Conservation (phyloP, 2,329 filamentous ascomycete species). For the Hortaea sp. region DNA sequence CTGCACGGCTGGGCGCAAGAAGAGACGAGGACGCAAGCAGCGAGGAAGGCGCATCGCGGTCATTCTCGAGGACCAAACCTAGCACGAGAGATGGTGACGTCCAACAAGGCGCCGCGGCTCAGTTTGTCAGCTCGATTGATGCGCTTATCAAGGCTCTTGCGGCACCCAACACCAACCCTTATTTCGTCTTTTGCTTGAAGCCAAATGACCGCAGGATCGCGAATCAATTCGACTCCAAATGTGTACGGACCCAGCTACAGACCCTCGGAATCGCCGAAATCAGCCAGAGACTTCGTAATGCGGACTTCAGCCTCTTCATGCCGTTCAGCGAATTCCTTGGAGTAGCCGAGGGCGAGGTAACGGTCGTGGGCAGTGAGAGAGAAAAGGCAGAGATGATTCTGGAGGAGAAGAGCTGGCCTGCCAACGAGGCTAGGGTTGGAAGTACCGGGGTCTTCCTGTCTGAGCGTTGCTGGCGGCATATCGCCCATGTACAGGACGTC, state of each 20-base stretch:
- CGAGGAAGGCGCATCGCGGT: slow-evolving; percentile 22
- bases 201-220: slow-evolving; percentile 94
- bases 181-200: slow-evolving; percentile 95
- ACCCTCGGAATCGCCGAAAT: slow-evolving; percentile 96
- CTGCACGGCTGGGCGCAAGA: slow-evolving; percentile 34
- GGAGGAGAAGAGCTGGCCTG: slow-evolving; percentile 84
- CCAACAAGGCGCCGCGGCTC: slow-evolving; percentile 81
- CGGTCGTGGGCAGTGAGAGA: slow-evolving; percentile 80
- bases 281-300: slow-evolving; percentile 81
- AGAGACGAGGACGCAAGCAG: slow-evolving; percentile 35
- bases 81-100: slow-evolving; percentile 25
- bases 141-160: slow-evolving; percentile 83
- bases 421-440: slow-evolving; percentile 81
- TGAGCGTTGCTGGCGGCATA: slow-evolving; percentile 88
- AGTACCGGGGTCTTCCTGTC: slow-evolving; percentile 92
- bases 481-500: slow-evolving; percentile 62
- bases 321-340: slow-evolving; percentile 94
- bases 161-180: slow-evolving; percentile 75
- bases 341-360: slow-evolving; percentile 70
- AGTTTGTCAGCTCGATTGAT: slow-evolving; percentile 81
- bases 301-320: slow-evolving; percentile 91
- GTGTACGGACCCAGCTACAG: slow-evolving; percentile 86
- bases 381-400: slow-evolving; percentile 89
- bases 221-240: slow-evolving; percentile 98
- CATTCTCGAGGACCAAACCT: slow-evolving; percentile 28